phyloP scores from a whole-genome alignment of 2,329 filamentous ascomycete species.

The Aspergillus phoenicis region DNA sequence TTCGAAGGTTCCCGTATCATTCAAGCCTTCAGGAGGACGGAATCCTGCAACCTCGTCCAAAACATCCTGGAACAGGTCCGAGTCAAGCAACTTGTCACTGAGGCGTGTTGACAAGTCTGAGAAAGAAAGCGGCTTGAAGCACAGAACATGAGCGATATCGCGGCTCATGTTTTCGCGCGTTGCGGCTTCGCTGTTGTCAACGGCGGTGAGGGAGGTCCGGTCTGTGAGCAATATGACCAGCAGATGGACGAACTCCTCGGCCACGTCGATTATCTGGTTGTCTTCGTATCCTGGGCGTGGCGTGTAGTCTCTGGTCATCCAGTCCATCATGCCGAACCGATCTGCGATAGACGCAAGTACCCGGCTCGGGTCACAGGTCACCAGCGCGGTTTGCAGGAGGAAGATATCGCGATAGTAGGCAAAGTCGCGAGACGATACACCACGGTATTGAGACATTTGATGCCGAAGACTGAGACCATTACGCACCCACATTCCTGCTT shows the following conservation, averaged over 20 bases:
- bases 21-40: slow-evolving; percentile 85
- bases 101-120: slow-evolving; percentile 86
- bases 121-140: slow-evolving; percentile 94
- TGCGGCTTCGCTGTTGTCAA: slow-evolving; percentile 48
- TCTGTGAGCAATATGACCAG: slow-evolving; percentile 90
- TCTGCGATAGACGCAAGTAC: slow-evolving; percentile 89
- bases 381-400: slow-evolving; percentile 85
- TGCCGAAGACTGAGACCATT: slow-evolving; percentile 95
- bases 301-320: slow-evolving; percentile 82
- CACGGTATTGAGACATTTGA: slow-evolving; percentile 90
- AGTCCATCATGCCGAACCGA: slow-evolving; percentile 83
- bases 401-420: slow-evolving; percentile 95
- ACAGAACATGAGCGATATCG: slow-evolving; percentile 90
- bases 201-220: slow-evolving; percentile 67
- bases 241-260: slow-evolving; percentile 93
- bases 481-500: slow-evolving; percentile 96
- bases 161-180: slow-evolving; percentile 74
- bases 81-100: slow-evolving; percentile 85
- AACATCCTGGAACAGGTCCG: slow-evolving; percentile 82
- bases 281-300: slow-evolving; percentile 79
- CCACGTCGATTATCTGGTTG: slow-evolving; percentile 82
- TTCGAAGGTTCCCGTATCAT: slow-evolving; percentile 92
- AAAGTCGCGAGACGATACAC: slow-evolving; percentile 84
- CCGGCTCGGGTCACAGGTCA: slow-evolving; percentile 78
- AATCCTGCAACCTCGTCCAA: slow-evolving; percentile 87